Base-by-base conservation (phyloP, 148 eudicot species). In the Polygonum aviculare region DNA sequence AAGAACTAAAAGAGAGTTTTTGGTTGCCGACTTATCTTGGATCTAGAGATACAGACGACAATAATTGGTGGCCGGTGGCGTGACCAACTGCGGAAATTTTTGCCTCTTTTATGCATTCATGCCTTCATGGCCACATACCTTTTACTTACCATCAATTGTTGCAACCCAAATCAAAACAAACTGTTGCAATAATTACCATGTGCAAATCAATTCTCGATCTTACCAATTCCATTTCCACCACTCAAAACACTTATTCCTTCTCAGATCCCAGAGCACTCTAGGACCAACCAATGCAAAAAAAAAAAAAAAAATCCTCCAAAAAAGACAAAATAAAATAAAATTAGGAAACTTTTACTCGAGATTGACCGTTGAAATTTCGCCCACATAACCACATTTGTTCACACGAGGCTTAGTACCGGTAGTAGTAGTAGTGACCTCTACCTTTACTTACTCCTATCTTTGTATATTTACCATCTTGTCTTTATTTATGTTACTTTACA, bases 381-480 rank as follows among this genome's bases (percentile, higher is more conserved):
- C 67, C 33, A 59, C 31, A 26, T 26, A 26, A 26, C 31, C 31
- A 26, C 31, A 15, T 60, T 31, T 60, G 22, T 6, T 1, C 38
- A 60, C 38, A 59, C 7, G 38, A 26, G 69, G 38, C 69, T 60
- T 60, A 14, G 69, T 11, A 26, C 5, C 1, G 60, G 47, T 44
- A 41, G 45, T 6, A 39, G 40, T 39, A 41, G 45, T 3, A 2
- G 67, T 60, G 67, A n/a, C n/a, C 69, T 60, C 36, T 26, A 31
- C 69, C 69, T 59, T 67, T 36, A 10, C 72, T 2, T 62, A 62
- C 69, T 67, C 44, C 72, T 67, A 35, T 14, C 44, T 67, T 67
- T 67, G 72, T 67, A 67, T 67, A 67, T 67, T 67, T 67, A 67
- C 72, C 38, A 44, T 12, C 69, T 35, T 12, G 72, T 67, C 41